Conservation (phyloP, 1,284 basidiomycete species). For the Boletus smithii region DNA sequence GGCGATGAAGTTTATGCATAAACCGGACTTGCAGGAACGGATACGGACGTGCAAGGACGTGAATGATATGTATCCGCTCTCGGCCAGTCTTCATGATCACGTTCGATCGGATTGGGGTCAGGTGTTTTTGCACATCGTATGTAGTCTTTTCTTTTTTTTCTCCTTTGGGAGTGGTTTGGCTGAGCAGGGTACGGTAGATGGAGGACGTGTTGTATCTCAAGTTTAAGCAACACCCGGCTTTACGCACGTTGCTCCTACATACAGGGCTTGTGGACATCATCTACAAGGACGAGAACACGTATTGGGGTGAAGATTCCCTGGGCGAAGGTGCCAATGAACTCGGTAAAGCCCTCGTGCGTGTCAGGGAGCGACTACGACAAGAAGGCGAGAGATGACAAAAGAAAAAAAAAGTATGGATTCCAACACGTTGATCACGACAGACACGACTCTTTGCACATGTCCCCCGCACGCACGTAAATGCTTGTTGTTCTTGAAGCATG, state of each 20-base stretch:
- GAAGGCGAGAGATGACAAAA: slow-evolving; percentile 31
- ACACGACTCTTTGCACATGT: not conserved
- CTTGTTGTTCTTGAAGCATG: not conserved
- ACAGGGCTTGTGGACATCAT: slow-evolving; percentile 50
- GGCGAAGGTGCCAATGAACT: slow-evolving; percentile 56
- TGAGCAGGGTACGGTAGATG: slow-evolving; percentile 41
- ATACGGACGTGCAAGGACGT: slow-evolving; percentile 47
- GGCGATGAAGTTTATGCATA: slow-evolving; percentile 57
- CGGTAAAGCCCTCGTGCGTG: slow-evolving; percentile 51
- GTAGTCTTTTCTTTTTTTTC: slow-evolving; percentile 16
- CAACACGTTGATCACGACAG: not conserved
- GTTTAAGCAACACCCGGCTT: slow-evolving; percentile 55
- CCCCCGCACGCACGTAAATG: not conserved
- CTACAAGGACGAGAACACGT: slow-evolving; percentile 44
- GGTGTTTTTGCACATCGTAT: slow-evolving; percentile 47
- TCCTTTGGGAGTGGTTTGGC: not conserved
- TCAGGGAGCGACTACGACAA: slow-evolving; percentile 44
- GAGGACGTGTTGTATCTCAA: slow-evolving; percentile 59
- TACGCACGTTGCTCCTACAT: slow-evolving; percentile 45
- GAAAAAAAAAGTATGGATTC: not conserved
- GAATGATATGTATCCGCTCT: slow-evolving; percentile 49
- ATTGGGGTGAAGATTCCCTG: slow-evolving; percentile 54
- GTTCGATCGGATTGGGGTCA: slow-evolving; percentile 52
- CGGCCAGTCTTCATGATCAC: slow-evolving; percentile 38
- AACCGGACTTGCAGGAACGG: slow-evolving; percentile 48